Evolutionary conservation across 2,329 filamentous ascomycete species (phyloP).

Genomic region (Verticillium klebahnii): DNA sequence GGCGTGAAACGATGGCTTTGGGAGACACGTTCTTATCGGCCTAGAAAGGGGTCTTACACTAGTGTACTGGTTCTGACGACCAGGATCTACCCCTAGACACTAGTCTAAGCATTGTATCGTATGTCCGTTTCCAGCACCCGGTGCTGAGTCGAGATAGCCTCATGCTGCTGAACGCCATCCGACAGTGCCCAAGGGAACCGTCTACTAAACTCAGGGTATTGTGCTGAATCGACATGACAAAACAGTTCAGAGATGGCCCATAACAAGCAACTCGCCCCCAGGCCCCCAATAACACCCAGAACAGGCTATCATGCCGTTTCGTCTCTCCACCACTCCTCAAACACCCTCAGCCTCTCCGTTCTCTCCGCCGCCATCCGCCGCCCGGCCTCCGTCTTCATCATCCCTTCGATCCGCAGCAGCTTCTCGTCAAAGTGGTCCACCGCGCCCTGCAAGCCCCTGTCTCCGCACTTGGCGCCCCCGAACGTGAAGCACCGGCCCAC

Average conservation of each 20-base stretch:
- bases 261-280: no score
- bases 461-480: conserved; percentile 58
- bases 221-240: not conserved
- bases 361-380: conserved; percentile 47
- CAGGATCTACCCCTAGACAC: no score
- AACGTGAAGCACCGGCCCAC: conserved; percentile 76
- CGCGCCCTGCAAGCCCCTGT: conserved; percentile 50
- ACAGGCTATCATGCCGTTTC: conserved; percentile 29
- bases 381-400: conserved; percentile 61
- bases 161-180: no score
- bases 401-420: conserved; percentile 57
- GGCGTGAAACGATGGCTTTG: no score
- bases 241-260: not conserved
- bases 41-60: no score
- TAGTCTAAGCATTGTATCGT: no score
- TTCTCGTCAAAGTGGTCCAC: conserved; percentile 77
- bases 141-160: no score
- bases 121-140: no score
- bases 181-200: no score
- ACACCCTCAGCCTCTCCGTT: conserved; percentile 45
- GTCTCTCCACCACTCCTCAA: conserved; percentile 55
- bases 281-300: no score
- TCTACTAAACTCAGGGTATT: not conserved
- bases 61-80: no score
- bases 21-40: no score